Evolutionary conservation across 495 filamentous ascomycete species (phyloP).

Genomic region (Gamarada debralockiae): DNA sequence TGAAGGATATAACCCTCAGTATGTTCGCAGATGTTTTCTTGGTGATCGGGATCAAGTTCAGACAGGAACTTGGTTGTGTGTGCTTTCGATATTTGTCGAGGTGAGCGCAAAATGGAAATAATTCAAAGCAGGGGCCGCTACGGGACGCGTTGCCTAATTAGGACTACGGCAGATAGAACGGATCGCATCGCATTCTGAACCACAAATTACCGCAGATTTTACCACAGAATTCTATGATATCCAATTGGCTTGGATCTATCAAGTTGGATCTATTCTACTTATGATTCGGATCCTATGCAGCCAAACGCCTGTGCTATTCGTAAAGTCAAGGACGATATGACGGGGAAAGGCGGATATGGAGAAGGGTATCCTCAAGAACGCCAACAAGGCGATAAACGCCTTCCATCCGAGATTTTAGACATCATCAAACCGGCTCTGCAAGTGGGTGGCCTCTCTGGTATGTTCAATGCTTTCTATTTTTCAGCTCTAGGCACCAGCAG

Average conservation of each 20-base stretch:
- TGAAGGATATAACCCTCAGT: conserved; percentile 20
- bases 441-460: conserved; percentile 26
- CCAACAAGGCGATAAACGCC: neutral
- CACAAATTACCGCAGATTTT: too few relatives aligned
- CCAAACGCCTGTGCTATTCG: conserved; percentile 17
- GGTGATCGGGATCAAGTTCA: neutral
- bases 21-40: neutral
- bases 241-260: too few relatives aligned
- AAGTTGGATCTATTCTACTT: too few relatives aligned
- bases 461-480: neutral
- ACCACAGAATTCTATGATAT: too few relatives aligned
- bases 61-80: conserved; percentile 1
- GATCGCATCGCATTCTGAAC: too few relatives aligned
- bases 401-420: conserved; percentile 18
- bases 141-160: neutral
- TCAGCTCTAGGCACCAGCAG: too few relatives aligned
- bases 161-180: neutral
- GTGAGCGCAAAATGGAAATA: too few relatives aligned
- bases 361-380: neutral
- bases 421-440: conserved; percentile 24
- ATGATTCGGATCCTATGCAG: conserved; percentile 13
- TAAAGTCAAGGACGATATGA: conserved; percentile 22
- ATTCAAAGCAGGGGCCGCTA: too few relatives aligned
- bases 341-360: neutral
- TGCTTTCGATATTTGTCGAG: neutral